Evolutionary conservation across 164 flowering plant genomes (phyloP).

Genomic region (Aristolochia californica): DNA sequence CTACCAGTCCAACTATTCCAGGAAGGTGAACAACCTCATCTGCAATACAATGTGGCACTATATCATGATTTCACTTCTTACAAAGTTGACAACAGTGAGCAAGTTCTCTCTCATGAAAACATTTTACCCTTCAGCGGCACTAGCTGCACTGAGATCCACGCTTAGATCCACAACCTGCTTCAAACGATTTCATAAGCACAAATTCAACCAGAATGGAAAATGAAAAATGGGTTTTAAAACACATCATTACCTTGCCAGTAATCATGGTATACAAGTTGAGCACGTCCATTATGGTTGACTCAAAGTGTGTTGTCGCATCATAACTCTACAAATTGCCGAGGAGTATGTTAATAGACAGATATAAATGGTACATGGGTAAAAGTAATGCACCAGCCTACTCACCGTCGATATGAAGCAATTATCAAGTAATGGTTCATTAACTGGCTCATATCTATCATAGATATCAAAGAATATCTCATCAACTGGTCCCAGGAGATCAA

Average conservation of each 20-base stretch:
- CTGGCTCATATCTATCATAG: slow-evolving; percentile 82
- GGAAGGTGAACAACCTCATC: too few relatives aligned
- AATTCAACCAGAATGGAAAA: not conserved
- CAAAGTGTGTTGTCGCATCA: slow-evolving; percentile 94
- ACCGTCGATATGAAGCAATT: slow-evolving; percentile 90
- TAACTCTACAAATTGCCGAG: slow-evolving; percentile 52
- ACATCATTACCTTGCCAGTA: slow-evolving; percentile 71
- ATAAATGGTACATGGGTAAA: too few relatives aligned
- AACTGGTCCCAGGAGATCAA: slow-evolving; percentile 84
- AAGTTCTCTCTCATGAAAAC: not conserved
- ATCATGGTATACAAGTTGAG: slow-evolving; percentile 76
- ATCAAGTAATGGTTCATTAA: slow-evolving; percentile 78
- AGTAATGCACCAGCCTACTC: slow-evolving; percentile 13
- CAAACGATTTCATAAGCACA: slow-evolving; percentile 5
- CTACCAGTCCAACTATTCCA: too few relatives aligned
- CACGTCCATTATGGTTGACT: slow-evolving; percentile 80
- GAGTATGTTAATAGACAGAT: not conserved
- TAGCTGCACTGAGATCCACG: slow-evolving; percentile 78
- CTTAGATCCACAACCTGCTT: slow-evolving; percentile 63
- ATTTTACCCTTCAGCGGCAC: slow-evolving; percentile 71
- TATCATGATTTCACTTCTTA: not conserved
- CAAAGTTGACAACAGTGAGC: not conserved
- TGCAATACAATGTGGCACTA: not conserved
- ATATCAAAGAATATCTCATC: slow-evolving; percentile 90
- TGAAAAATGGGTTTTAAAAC: not conserved